These are phyloP conservation scores for Batkoa obscura DNA, from an alignment of 371 early-diverging fungal species.

Conservation along the genomic window DNA sequence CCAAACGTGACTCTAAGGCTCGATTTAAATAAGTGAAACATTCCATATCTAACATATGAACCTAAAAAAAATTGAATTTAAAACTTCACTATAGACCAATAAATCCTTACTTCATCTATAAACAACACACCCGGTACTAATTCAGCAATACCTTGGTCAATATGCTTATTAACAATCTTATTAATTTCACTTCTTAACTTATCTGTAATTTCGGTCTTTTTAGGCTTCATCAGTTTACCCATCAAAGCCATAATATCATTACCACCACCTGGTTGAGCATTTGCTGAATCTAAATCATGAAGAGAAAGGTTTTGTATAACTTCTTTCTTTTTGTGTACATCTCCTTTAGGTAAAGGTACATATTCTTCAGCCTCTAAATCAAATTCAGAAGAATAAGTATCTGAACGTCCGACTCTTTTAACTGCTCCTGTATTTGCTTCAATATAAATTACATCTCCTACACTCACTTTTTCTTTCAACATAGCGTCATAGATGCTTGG, in stretches of 20 bases:
- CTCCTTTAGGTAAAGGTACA: slow-evolving; percentile 97
- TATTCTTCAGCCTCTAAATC: slow-evolving; percentile 94
- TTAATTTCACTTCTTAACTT: slow-evolving; percentile 96
- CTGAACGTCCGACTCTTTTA: slow-evolving; percentile 91
- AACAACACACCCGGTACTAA: slow-evolving; percentile 95
- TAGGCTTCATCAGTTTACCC: slow-evolving; percentile 90
- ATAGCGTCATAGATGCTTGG: slow-evolving; percentile 93
- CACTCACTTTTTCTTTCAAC: slow-evolving; percentile 88
- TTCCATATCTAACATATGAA: slow-evolving; percentile 97
- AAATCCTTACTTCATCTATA: slow-evolving; percentile 69
- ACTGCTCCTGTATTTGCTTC: slow-evolving; percentile 96
- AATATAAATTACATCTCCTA: slow-evolving; percentile 97
- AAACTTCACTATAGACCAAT: not conserved
- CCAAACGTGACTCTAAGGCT: slow-evolving; percentile 78
- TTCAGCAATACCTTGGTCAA: slow-evolving; percentile 96
- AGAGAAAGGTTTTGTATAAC: slow-evolving; percentile 94
- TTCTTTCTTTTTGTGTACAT: slow-evolving; percentile 96
- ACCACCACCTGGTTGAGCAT: slow-evolving; percentile 89
- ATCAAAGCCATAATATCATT: slow-evolving; percentile 96
- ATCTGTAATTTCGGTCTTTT: slow-evolving; percentile 95
- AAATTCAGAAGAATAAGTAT: slow-evolving; percentile 88
- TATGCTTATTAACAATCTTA: slow-evolving; percentile 96
- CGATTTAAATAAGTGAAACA: slow-evolving; percentile 97
- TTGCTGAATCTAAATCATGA: slow-evolving; percentile 97
- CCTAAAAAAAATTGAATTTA: slow-evolving; percentile 14